A percentile compares a stretch with the other conserved stretches of the same genome.
Evolutionary conservation across 2,329 filamentous ascomycete genomes (phyloP).

Genomic region (Hirsutella rhossiliensis): DNA sequence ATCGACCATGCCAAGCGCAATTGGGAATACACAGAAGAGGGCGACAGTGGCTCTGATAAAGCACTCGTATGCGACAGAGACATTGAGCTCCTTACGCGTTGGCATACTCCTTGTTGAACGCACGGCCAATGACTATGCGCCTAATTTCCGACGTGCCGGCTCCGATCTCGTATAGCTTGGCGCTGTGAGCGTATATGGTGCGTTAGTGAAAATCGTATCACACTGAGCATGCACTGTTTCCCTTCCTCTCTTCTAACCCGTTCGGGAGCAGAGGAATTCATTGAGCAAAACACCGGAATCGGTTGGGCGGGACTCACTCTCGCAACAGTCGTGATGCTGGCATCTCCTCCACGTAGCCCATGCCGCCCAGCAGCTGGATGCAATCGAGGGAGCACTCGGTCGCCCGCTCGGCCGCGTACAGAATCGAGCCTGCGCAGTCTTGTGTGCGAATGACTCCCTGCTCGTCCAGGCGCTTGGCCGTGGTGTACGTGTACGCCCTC

Average conservation of each 20-base stretch:
- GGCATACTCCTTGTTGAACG: slow-evolving; percentile 78
- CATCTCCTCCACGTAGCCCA: slow-evolving; percentile 94
- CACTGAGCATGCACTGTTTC: no score
- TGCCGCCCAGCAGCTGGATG: slow-evolving; percentile 86
- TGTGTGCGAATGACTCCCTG: slow-evolving; percentile 63
- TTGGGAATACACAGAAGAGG: no score
- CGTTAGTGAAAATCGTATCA: no score
- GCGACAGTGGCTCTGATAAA: no score
- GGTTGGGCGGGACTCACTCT: no score
- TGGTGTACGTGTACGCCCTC: slow-evolving; percentile 76
- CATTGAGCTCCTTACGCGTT: slow-evolving; percentile 14
- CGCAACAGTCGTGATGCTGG: slow-evolving; percentile 74
- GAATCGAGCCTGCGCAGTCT: slow-evolving; percentile 87
- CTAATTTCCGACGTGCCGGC: slow-evolving; percentile 91
- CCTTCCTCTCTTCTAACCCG: no score
- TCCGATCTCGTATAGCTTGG: slow-evolving; percentile 87
- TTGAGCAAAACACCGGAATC: no score
- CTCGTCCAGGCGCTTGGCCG: slow-evolving; percentile 71
- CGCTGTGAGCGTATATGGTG: slow-evolving; percentile 28
- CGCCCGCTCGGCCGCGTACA: slow-evolving; percentile 85
- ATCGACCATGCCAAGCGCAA: no score
- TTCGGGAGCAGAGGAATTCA: no score
- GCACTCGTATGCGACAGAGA: no score
- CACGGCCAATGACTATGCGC: slow-evolving; percentile 85
- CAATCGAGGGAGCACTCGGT: slow-evolving; percentile 79